phyloP scores from a whole-genome alignment of 2,329 filamentous ascomycete species.

The Penicillium occitanis region DNA sequence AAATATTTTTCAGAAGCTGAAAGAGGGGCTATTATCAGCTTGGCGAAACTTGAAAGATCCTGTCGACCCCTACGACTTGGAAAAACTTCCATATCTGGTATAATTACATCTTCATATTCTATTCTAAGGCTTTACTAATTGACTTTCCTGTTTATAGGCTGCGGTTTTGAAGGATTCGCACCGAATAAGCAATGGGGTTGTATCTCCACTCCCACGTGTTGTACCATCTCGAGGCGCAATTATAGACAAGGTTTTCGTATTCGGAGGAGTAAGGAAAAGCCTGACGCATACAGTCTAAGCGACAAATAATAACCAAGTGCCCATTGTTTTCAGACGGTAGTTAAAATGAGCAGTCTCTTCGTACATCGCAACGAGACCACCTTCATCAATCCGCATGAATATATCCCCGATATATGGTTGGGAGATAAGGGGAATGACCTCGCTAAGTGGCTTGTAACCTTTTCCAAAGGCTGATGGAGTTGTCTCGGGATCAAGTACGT shows the following conservation, averaged over 20 bases:
- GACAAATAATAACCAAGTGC: no score
- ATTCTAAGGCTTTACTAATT: neutral
- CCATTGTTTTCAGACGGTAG: conserved; percentile 26
- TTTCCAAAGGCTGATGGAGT: conserved; percentile 45
- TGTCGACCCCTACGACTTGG: conserved; percentile 24
- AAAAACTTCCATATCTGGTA: conserved; percentile 38
- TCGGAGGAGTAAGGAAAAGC: conserved; percentile 26
- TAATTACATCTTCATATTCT: neutral
- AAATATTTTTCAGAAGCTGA: conserved; percentile 25
- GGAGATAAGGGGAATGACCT: conserved; percentile 29
- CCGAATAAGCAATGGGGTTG: conserved; percentile 34
- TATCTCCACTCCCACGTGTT: conserved; percentile 29
- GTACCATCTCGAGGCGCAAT: conserved; percentile 29
- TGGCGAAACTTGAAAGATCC: conserved; percentile 25
- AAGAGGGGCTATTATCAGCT: conserved; percentile 26
- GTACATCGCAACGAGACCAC: conserved; percentile 32
- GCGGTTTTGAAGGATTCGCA: conserved; percentile 44
- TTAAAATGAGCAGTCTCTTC: conserved; percentile 29
- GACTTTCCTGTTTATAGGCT: conserved; percentile 22
- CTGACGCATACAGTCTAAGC: no score
- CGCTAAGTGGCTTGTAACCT: conserved; percentile 43
- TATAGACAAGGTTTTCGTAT: conserved; percentile 25
- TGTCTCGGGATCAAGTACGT: conserved; percentile 39
- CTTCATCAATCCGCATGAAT: conserved; percentile 38
- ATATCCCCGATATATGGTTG: conserved; percentile 46